Evolutionary conservation across 345 rosid genomes (phyloP).

Genomic region (Ailanthus altissimus): DNA sequence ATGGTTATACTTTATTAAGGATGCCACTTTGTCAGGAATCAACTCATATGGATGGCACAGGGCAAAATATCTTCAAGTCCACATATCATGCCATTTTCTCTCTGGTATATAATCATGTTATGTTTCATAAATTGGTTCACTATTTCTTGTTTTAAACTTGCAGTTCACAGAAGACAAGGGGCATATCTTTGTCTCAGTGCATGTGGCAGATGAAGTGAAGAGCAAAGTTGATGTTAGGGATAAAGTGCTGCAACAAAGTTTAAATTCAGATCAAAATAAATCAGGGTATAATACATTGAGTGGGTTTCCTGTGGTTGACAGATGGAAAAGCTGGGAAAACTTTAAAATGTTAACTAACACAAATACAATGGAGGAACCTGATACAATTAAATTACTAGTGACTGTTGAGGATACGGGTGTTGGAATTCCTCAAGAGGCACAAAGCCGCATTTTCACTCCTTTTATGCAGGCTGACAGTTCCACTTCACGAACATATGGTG

Average conservation of each 20-base stretch:
- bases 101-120: not conserved
- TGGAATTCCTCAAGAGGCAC: slow-evolving; percentile 82
- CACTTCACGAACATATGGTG: slow-evolving; percentile 93
- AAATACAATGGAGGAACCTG: slow-evolving; percentile 35
- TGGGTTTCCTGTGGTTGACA: slow-evolving; percentile 76
- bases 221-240: slow-evolving; percentile 44
- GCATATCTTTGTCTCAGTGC: slow-evolving; percentile 86
- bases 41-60: not conserved
- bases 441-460: slow-evolving; percentile 81
- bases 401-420: slow-evolving; percentile 95
- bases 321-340: slow-evolving; percentile 80
- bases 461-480: slow-evolving; percentile 99
- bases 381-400: slow-evolving; percentile 59
- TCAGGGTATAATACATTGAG: slow-evolving; percentile 53
- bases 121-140: not conserved
- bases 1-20: not conserved
- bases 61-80: not conserved
- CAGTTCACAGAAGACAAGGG: slow-evolving; percentile 85
- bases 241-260: slow-evolving; percentile 54
- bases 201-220: slow-evolving; percentile 67
- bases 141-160: slow-evolving; percentile 24
- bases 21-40: not conserved
- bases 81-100: not conserved
- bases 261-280: slow-evolving; percentile 41
- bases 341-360: slow-evolving; percentile 41